Conservation (phyloP, 139 green algal species). For the Chlorella sp. region DNA sequence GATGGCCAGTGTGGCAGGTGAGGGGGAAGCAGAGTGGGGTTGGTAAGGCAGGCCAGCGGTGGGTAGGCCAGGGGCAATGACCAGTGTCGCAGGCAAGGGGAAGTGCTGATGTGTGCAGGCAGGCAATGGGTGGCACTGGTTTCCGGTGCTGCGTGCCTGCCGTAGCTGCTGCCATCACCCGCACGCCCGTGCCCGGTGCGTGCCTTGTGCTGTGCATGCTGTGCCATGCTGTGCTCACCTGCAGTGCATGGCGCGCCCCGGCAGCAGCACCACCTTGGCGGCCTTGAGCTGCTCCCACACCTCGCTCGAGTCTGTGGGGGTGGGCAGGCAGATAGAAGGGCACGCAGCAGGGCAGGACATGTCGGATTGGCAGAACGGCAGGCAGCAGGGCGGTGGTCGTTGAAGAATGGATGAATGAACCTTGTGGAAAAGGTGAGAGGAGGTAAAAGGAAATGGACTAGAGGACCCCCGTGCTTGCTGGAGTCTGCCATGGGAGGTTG, state of each 20-base stretch:
- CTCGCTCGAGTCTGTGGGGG: conserved; percentile 2
- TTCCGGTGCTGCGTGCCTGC: too few relatives aligned
- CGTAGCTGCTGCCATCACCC: background rate
- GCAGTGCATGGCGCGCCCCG: conserved; percentile 30
- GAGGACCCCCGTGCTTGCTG: too few relatives aligned
- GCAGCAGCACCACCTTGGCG: conserved; percentile 49
- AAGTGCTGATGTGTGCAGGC: too few relatives aligned
- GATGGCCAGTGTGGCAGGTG: background rate
- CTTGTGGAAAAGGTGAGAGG: too few relatives aligned
- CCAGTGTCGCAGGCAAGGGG: too few relatives aligned
- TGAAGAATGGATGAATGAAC: too few relatives aligned
- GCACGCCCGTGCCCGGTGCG: background rate
- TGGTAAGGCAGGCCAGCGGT: background rate
- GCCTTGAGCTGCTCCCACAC: conserved; percentile 42
- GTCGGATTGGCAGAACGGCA: background rate
- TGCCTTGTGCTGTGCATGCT: background rate
- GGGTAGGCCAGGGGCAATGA: too few relatives aligned
- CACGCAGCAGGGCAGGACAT: background rate
- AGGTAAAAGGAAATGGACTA: too few relatives aligned
- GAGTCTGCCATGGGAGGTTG: too few relatives aligned
- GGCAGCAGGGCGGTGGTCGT: too few relatives aligned
- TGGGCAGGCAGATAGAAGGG: too few relatives aligned
- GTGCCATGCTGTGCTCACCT: background rate
- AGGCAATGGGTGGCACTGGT: too few relatives aligned
- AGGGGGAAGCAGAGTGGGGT: background rate